Conservation (phyloP, 139 green algal genomes). For the Chlamydomonas schloesseri region DNA sequence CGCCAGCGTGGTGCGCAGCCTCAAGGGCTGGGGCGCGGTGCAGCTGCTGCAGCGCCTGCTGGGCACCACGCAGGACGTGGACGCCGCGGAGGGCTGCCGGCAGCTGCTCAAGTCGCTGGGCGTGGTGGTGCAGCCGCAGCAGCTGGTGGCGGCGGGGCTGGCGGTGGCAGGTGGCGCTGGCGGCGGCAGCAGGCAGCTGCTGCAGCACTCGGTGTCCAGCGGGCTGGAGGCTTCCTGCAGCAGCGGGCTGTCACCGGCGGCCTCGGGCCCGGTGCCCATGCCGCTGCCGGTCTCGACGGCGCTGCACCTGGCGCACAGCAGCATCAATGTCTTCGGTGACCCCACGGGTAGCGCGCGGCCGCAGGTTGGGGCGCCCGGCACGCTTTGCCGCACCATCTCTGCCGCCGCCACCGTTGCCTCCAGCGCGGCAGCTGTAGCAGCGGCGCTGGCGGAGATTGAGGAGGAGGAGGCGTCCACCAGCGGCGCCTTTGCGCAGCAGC, state of each 20-base stretch:
- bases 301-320: neutral
- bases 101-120: slow-evolving; percentile 39
- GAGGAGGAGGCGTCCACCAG: neutral
- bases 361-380: neutral
- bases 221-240: neutral
- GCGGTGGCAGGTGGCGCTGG: too few relatives aligned
- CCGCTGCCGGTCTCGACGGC: neutral
- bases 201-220: neutral
- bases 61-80: slow-evolving; percentile 31
- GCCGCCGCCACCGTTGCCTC: neutral
- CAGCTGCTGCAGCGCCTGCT: slow-evolving; percentile 37
- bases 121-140: neutral
- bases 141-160: too few relatives aligned
- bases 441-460: too few relatives aligned
- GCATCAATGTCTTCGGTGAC: neutral
- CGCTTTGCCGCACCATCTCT: slow-evolving; percentile 21
- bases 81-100: slow-evolving; percentile 26
- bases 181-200: too few relatives aligned
- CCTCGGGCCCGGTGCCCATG: neutral
- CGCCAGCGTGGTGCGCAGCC: slow-evolving; percentile 15
- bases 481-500: neutral
- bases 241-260: neutral
- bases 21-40: slow-evolving; percentile 19
- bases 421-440: too few relatives aligned
- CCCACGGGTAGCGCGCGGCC: neutral